Evolutionary conservation across 108 stramenopile species (phyloP).

Genomic region (Ochromonas danica): DNA sequence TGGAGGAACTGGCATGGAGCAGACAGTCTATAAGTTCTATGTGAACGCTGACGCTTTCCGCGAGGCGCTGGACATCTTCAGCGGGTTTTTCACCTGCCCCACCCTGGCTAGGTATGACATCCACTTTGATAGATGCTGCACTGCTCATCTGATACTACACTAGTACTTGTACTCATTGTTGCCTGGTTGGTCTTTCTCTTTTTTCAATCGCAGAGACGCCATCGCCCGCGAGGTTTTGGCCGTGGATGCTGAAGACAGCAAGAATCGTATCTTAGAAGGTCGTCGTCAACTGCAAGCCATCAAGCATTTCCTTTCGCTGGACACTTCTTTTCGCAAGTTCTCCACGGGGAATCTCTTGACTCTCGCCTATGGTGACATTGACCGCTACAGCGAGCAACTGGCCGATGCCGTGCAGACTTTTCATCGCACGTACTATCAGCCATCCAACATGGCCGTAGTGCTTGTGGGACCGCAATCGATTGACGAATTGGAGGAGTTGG

Average conservation of each 20-base stretch:
- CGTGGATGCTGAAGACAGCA: slow-evolving; percentile 30
- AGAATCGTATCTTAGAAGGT: slow-evolving; percentile 15
- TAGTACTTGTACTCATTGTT: no score
- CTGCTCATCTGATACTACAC: no score
- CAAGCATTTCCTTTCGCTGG: background rate
- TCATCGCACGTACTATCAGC: background rate
- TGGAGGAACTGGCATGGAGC: slow-evolving; percentile 29
- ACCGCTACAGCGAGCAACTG: background rate
- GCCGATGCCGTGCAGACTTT: background rate
- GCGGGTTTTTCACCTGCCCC: slow-evolving; percentile 20
- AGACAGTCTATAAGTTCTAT: slow-evolving; percentile 26
- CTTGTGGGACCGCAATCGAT: slow-evolving; percentile 28
- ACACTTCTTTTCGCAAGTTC: background rate
- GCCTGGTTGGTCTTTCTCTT: no score
- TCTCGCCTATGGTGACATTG: background rate
- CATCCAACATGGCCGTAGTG: background rate
- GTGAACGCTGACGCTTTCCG: slow-evolving; percentile 2
- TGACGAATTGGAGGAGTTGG: slow-evolving; percentile 17
- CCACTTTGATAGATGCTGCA: no score
- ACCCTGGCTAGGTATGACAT: background rate
- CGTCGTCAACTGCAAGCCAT: slow-evolving; percentile 2
- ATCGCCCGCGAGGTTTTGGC: slow-evolving; percentile 17
- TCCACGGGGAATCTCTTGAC: slow-evolving; percentile 30
- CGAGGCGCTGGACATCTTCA: slow-evolving; percentile 27
- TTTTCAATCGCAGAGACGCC: no score